Conservation (phyloP, 441 rosid species). For the Rhodomyrtus psidioides region DNA sequence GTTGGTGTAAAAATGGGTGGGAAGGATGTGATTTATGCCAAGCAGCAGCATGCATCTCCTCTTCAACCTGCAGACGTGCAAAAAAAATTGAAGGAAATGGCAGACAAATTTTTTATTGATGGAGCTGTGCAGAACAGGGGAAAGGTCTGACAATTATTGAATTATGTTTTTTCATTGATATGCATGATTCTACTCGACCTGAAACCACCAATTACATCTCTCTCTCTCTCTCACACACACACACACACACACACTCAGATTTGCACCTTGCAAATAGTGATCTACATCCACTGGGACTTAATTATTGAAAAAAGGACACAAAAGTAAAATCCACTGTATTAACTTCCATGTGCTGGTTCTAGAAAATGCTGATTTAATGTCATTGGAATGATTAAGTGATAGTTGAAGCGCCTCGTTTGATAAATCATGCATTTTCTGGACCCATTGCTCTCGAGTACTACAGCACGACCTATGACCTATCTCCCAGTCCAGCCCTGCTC, state of each 20-base stretch:
- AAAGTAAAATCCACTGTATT: neutral
- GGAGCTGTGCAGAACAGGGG: neutral
- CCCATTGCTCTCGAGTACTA: neutral
- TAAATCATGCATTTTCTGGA: neutral
- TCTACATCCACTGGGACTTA: neutral
- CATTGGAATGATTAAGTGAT: neutral
- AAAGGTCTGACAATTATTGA: neutral
- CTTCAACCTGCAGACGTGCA: neutral
- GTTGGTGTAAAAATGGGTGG: neutral
- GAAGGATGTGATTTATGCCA: slow-evolving; percentile 1
- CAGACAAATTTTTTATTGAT: neutral
- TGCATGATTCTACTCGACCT: neutral
- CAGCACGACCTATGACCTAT: neutral
- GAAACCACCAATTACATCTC: too few relatives aligned
- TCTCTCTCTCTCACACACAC: too few relatives aligned
- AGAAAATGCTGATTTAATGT: neutral
- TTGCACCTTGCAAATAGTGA: neutral
- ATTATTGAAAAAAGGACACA: neutral
- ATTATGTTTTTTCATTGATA: neutral
- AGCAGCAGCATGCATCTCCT: neutral
- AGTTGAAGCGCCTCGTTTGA: neutral
- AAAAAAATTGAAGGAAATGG: neutral
- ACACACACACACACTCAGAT: too few relatives aligned
- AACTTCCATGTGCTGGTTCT: neutral
- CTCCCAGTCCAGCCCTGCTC: neutral